Percentiles rank a stretch among this genome's conserved stretches.
These are phyloP conservation scores for Phaeoacremonium minimum DNA, from an alignment of 2,329 filamentous ascomycete species.

Conservation along the genomic window DNA sequence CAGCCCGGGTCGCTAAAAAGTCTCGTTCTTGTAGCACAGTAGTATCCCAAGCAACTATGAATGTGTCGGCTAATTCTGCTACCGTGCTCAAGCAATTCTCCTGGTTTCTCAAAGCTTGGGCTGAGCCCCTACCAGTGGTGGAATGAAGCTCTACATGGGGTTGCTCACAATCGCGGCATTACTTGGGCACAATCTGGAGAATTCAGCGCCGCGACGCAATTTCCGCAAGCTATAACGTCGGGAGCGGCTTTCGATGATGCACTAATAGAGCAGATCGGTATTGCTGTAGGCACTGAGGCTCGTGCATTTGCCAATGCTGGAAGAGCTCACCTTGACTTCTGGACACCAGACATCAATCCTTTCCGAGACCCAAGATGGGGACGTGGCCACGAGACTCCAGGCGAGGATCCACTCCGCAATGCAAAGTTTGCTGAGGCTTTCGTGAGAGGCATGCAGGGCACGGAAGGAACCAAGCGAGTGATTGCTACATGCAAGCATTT, in stretches of 20 bases:
- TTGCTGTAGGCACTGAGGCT: slow-evolving; percentile 55
- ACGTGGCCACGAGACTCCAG: slow-evolving; percentile 54
- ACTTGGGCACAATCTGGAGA: slow-evolving; percentile 26
- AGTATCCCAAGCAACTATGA: too few species aligned
- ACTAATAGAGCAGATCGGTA: slow-evolving; percentile 52
- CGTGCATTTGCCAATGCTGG: slow-evolving; percentile 61
- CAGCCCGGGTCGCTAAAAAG: too few species aligned
- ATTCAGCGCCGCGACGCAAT: slow-evolving; percentile 59
- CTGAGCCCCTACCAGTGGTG: slow-evolving; percentile 57
- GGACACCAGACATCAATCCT: slow-evolving; percentile 65
- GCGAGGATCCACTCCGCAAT: slow-evolving; percentile 17
- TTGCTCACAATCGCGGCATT: slow-evolving; percentile 50
- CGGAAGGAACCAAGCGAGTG: slow-evolving; percentile 18
- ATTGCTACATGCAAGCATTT: slow-evolving; percentile 58
- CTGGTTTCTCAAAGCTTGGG: slow-evolving; percentile 51
- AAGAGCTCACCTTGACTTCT: slow-evolving; percentile 52
- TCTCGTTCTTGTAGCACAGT: too few species aligned
- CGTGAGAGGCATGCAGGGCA: slow-evolving; percentile 18
- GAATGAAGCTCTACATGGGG: slow-evolving; percentile 59
- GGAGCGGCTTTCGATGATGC: slow-evolving; percentile 61
- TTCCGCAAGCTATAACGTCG: slow-evolving; percentile 60
- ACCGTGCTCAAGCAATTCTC: too few species aligned
- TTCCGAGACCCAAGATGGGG: slow-evolving; percentile 63
- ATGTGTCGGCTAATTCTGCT: too few species aligned
- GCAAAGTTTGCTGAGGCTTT: slow-evolving; percentile 17